These are phyloP conservation scores for Yamadazyma olivae DNA, from an alignment of 805 yeast genomes.

Conservation along the genomic window DNA sequence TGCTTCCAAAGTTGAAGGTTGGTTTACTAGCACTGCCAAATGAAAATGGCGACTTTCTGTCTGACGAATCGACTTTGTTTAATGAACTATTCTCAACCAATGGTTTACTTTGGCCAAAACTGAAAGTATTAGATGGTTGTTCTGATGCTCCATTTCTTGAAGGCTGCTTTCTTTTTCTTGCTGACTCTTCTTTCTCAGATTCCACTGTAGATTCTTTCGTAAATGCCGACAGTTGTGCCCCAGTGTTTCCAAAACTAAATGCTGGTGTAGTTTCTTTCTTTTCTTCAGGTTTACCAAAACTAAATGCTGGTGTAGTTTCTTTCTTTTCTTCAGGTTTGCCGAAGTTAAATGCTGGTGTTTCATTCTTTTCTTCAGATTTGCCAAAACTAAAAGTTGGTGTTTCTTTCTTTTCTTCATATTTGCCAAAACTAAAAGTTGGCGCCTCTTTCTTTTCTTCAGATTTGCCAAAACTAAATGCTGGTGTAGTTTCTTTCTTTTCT, in stretches of 20 bases:
- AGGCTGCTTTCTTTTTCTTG: constrained; percentile 4
- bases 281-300: constrained; percentile 6
- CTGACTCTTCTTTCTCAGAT: constrained; percentile 2
- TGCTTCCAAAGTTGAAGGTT: constrained; percentile 11
- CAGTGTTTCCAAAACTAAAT: constrained; percentile 6
- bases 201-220: neutral
- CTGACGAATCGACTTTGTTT: too few relatives aligned
- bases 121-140: constrained; percentile 3
- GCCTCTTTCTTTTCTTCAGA: constrained; percentile 3
- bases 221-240: constrained; percentile 12
- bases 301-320: constrained; percentile 4
- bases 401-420: constrained; percentile 1
- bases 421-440: constrained; percentile 16
- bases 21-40: constrained; percentile 10
- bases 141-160: neutral
- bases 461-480: constrained; percentile 6
- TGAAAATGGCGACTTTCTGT: constrained; percentile 3
- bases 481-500: constrained; percentile 2
- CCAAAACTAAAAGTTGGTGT: constrained; percentile 9
- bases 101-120: too few relatives aligned
- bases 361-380: constrained; percentile 12
- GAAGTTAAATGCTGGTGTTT: constrained; percentile 2
- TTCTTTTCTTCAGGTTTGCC: constrained; percentile 9
- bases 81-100: too few relatives aligned
- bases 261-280: constrained; percentile 3